Conservation (phyloP, 169 alveolate species). For the Hepatocystis sp. region DNA sequence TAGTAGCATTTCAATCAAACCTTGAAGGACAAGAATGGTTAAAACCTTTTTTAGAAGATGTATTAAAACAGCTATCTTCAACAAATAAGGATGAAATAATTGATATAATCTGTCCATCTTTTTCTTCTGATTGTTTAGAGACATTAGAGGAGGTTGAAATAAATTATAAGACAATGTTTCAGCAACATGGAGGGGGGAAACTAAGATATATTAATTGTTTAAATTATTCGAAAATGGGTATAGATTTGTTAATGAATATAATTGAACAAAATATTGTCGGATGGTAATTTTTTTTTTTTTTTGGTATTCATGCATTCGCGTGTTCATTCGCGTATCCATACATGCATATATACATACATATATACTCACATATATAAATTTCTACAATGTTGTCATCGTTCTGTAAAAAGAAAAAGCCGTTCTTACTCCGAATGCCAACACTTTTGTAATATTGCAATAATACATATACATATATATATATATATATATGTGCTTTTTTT, state of each 20-base stretch:
- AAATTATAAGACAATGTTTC: conserved; percentile 23
- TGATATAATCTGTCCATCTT: conserved; percentile 68
- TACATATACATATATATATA: too few species aligned
- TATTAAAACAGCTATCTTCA: conserved; percentile 32
- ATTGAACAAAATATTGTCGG: conserved; percentile 47
- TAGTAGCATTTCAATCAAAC: conserved; percentile 47
- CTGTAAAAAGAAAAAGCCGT: too few species aligned
- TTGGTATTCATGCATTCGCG: too few species aligned
- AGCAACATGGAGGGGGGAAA: conserved; percentile 17
- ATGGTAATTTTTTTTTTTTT: conserved; percentile 11
- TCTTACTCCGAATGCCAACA: too few species aligned
- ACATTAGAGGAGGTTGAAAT: conserved; percentile 61
- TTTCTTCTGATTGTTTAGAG: conserved; percentile 70
- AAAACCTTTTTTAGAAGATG: conserved; percentile 56
- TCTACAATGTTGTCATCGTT: too few species aligned
- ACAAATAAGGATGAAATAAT: conserved; percentile 9
- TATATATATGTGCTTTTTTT: too few species aligned
- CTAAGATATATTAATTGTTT: conserved; percentile 58
- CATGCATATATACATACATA: too few species aligned
- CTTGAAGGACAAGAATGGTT: conserved; percentile 57
- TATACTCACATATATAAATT: too few species aligned
- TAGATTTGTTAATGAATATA: conserved; percentile 32
- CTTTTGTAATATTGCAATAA: too few species aligned
- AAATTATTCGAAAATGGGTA: conserved; percentile 59
- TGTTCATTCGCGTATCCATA: too few species aligned